A percentile compares a stretch with the other conserved stretches of the same genome.
These are phyloP conservation scores for Paraconiothyrium sp. DNA, from an alignment of 2,329 filamentous ascomycete genomes.

Conservation along the genomic window DNA sequence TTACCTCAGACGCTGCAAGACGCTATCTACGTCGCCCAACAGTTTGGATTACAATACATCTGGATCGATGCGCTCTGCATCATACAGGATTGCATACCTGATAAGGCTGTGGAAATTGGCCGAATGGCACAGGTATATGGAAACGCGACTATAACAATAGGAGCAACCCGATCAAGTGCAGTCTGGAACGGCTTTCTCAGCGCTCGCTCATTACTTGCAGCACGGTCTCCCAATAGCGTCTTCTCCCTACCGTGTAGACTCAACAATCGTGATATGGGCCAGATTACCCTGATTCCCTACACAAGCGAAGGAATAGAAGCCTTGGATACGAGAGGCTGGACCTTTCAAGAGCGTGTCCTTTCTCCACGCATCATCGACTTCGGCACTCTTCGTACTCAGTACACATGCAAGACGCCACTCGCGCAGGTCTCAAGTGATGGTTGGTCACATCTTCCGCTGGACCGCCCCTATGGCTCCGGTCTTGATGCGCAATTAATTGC, in stretches of 20 bases:
- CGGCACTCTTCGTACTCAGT: constrained; percentile 5
- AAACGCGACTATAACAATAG: constrained; percentile 14
- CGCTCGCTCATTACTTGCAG: background rate
- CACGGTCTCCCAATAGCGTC: background rate
- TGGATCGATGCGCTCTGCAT: constrained; percentile 16
- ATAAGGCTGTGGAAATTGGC: constrained; percentile 3
- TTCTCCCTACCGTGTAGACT: constrained; percentile 6
- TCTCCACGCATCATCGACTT: constrained; percentile 10
- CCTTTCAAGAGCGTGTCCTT: constrained; percentile 9
- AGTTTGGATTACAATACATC: background rate
- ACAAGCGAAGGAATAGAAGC: constrained; percentile 6
- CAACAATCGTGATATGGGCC: background rate
- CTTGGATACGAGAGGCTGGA: constrained; percentile 6
- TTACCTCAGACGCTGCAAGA: constrained; percentile 11
- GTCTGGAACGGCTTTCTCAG: constrained; percentile 10
- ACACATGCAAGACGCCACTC: constrained; percentile 6
- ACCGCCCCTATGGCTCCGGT: constrained; percentile 7
- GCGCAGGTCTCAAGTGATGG: constrained; percentile 2
- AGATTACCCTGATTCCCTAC: constrained; percentile 4
- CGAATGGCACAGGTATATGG: constrained; percentile 12
- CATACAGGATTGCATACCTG: background rate
- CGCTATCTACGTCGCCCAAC: constrained; percentile 8
- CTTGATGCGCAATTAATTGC: constrained; percentile 6
- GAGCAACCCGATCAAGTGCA: constrained; percentile 11
- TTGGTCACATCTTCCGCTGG: constrained; percentile 1